Evolutionary conservation across 345 rosid species (phyloP).

Genomic region (Citrus cavaleriei): DNA sequence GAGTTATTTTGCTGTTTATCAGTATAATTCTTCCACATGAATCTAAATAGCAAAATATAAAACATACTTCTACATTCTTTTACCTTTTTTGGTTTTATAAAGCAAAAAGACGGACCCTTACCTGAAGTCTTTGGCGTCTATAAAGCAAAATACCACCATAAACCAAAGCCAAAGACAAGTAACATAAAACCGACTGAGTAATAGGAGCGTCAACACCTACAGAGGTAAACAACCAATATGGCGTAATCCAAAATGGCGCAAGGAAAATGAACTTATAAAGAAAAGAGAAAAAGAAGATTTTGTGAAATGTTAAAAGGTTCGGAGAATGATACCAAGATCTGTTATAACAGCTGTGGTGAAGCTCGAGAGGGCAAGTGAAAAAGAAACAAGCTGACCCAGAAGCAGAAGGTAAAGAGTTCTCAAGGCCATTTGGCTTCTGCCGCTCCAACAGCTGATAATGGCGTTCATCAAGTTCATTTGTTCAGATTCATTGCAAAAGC

Average conservation of each 20-base stretch:
- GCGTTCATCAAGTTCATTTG: constrained; percentile 7
- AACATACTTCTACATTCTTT: too few relatives aligned
- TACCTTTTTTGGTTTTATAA: too few relatives aligned
- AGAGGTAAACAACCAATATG: neutral
- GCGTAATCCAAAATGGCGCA: too few relatives aligned
- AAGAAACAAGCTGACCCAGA: constrained; percentile 52
- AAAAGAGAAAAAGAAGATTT: neutral
- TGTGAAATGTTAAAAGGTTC: neutral
- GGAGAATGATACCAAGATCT: constrained; percentile 35
- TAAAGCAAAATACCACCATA: constrained; percentile 45
- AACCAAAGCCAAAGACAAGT: constrained; percentile 40
- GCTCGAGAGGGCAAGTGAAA: constrained; percentile 36
- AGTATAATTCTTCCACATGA: too few relatives aligned
- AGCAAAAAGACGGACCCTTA: neutral
- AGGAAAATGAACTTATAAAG: neutral
- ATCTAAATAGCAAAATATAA: too few relatives aligned
- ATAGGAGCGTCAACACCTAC: constrained; percentile 63
- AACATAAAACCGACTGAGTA: constrained; percentile 39
- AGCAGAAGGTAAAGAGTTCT: constrained; percentile 33
- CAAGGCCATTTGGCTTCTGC: constrained; percentile 18
- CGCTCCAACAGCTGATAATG: constrained; percentile 19
- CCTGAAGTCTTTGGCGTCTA: constrained; percentile 41
- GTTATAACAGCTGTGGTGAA: constrained; percentile 53
- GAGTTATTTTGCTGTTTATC: too few relatives aligned
- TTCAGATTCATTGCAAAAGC: neutral